A percentile compares a stretch with the other conserved stretches of the same genome.
Evolutionary conservation across 225 moss, liverwort and hornwort genomes (phyloP).

Genomic region (Neckera pumila): DNA sequence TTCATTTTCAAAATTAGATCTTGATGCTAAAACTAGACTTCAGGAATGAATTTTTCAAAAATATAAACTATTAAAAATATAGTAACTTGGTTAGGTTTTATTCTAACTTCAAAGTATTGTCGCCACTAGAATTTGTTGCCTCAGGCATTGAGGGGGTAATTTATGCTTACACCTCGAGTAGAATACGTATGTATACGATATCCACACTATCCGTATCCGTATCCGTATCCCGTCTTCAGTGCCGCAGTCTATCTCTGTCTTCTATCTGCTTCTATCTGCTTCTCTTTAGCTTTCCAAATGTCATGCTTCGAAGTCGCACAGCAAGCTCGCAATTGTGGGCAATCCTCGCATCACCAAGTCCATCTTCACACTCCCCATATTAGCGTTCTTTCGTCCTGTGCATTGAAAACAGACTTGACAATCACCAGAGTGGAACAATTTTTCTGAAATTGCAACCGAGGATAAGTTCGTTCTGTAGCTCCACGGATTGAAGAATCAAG

Average conservation of each 20-base stretch:
- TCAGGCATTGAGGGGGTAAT: too few species aligned
- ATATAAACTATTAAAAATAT: too few species aligned
- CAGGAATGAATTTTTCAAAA: too few species aligned
- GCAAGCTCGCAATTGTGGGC: neutral
- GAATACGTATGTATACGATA: neutral
- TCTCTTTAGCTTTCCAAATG: neutral
- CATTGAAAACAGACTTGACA: neutral
- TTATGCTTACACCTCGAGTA: neutral
- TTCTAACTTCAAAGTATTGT: too few species aligned
- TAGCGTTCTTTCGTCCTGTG: neutral
- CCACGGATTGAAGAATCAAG: neutral
- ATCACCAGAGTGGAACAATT: neutral
- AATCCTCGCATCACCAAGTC: neutral
- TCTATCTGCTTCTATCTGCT: neutral
- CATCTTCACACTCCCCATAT: neutral
- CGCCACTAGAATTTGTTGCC: too few species aligned
- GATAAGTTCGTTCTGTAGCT: neutral
- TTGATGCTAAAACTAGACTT: too few species aligned
- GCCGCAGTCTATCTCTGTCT: neutral
- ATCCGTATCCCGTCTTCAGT: neutral
- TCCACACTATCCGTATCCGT: neutral
- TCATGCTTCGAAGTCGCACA: neutral
- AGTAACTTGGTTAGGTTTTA: too few species aligned
- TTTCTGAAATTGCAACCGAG: neutral
- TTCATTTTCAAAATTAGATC: too few species aligned